Percentiles rank a stretch among this genome's conserved stretches.
These are phyloP conservation scores for Hypoxylon subgilvum DNA, from an alignment of 495 filamentous ascomycete genomes.

Conservation along the genomic window DNA sequence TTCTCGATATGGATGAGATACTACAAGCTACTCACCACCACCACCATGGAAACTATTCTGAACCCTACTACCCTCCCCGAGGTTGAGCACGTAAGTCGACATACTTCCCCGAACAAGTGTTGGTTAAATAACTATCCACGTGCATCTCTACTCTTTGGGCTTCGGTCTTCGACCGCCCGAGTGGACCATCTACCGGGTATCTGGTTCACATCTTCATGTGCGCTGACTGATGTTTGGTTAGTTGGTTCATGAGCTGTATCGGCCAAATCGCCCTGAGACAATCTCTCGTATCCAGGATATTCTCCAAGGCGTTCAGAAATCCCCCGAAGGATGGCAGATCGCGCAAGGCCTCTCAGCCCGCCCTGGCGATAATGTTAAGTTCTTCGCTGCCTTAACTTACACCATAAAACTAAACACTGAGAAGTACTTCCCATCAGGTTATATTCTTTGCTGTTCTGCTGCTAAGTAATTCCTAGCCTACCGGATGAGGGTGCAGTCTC, in stretches of 20 bases:
- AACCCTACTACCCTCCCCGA: slow-evolving; percentile 36
- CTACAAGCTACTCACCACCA: slow-evolving; percentile 16
- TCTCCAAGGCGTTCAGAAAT: slow-evolving; percentile 77
- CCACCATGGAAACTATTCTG: slow-evolving; percentile 34
- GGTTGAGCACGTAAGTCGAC: slow-evolving; percentile 35
- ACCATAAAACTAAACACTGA: slow-evolving; percentile 90
- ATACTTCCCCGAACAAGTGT: no score
- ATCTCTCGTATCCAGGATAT: slow-evolving; percentile 74
- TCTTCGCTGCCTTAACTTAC: slow-evolving; percentile 93
- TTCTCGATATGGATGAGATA: slow-evolving; percentile 39
- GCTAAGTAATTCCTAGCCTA: slow-evolving; percentile 57
- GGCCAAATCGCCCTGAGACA: slow-evolving; percentile 65
- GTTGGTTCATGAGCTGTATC: slow-evolving; percentile 73
- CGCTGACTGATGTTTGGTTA: slow-evolving; percentile 40
- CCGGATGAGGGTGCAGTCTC: slow-evolving; percentile 64
- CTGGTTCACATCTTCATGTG: no score
- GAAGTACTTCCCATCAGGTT: slow-evolving; percentile 58
- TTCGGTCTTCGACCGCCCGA: no score
- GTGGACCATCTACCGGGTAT: no score
- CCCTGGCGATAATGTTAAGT: slow-evolving; percentile 73
- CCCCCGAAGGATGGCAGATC: slow-evolving; percentile 81
- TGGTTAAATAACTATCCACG: no score
- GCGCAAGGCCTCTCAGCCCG: slow-evolving; percentile 73
- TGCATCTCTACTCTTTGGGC: no score
- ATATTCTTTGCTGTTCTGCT: slow-evolving; percentile 33